phyloP scores from a whole-genome alignment of 345 rosid genomes.

The Cardamine occulta region DNA sequence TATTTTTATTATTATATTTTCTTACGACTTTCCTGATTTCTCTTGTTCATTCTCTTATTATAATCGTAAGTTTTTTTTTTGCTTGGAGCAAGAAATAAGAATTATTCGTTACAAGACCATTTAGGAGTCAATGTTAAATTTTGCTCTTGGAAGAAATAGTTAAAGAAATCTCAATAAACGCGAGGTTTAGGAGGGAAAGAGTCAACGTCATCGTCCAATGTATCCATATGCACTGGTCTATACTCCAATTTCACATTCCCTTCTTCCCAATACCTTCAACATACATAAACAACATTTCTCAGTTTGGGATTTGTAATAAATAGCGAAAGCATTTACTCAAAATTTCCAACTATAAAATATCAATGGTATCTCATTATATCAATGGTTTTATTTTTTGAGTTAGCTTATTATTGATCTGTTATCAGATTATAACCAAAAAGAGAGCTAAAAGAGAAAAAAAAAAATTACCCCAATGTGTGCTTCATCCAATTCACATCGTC shows the following conservation, averaged over 20 bases:
- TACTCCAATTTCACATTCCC: conserved; percentile 84
- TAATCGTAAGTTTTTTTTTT: too few relatives aligned
- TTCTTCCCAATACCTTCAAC: conserved; percentile 83
- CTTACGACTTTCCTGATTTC: background rate
- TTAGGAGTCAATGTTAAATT: too few relatives aligned
- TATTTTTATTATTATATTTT: too few relatives aligned
- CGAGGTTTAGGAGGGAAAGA: conserved; percentile 94
- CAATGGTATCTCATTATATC: background rate
- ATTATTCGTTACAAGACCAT: background rate
- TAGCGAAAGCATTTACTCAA: conserved; percentile 44
- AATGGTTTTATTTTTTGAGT: too few relatives aligned
- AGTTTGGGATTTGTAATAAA: background rate
- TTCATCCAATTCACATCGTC: conserved; percentile 94
- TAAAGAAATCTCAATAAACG: conserved; percentile 60
- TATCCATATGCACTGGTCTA: conserved; percentile 95
- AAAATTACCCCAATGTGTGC: conserved; percentile 84
- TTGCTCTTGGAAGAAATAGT: background rate
- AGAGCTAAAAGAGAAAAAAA: background rate
- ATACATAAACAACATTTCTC: background rate
- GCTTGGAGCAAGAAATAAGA: too few relatives aligned
- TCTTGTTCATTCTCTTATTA: background rate
- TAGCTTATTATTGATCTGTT: background rate
- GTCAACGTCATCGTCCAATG: conserved; percentile 79
- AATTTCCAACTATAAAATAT: background rate
- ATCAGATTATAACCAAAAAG: background rate